Evolutionary conservation across 441 rosid species (phyloP), one percentile per base, ranked within the genome.

Genomic region (Kokia cookei): DNA sequence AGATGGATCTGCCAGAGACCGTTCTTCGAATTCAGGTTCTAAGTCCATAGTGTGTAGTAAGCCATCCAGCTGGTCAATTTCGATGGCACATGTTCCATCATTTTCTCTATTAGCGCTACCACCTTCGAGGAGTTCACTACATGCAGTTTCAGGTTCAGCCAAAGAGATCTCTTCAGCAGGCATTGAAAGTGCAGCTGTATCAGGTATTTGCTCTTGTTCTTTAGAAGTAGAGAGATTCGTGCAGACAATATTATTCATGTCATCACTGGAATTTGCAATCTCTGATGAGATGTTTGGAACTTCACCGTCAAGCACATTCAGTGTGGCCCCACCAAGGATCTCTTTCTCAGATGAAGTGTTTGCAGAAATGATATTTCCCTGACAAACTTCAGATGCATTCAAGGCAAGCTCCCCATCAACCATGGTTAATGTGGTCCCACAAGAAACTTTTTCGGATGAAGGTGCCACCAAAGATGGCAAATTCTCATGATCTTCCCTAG

Each of bases 271-370:
- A 76, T 53, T 71, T 66, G 73, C 80, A 75, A 55, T 76, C 72
- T 75, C 84, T 65, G 80, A 60, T 66, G 53, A 45, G 76, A 54
- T 82, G 51, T 79, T 24, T 7, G 84, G 37, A 69, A 80, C 81
- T 60, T 74, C 80, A 74, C 65, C 76, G 55, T 69, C 60, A 59
- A 78, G 79, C 77, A 75, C 43, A 29, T n/a, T 53, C 57, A 75
- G 67, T 63, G 75, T 73, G 58, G 73, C 53, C 77, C 64, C 66
- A 62, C 70, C 72, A 65, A 58, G 47, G 58, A 3, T 58, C 26
- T 66, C 79, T 51, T 66, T 43, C 48, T 43, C 82, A 51, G 80
- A 74, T 65, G 58, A 65, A 45, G 66, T 67, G 58, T 64, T 73
- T 19, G 35, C 73, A 67, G 72, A 58, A 11, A 47, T 48, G 53